Base-by-base conservation (phyloP, 768 basidiomycete species). In the Pleurotus eryngii region DNA sequence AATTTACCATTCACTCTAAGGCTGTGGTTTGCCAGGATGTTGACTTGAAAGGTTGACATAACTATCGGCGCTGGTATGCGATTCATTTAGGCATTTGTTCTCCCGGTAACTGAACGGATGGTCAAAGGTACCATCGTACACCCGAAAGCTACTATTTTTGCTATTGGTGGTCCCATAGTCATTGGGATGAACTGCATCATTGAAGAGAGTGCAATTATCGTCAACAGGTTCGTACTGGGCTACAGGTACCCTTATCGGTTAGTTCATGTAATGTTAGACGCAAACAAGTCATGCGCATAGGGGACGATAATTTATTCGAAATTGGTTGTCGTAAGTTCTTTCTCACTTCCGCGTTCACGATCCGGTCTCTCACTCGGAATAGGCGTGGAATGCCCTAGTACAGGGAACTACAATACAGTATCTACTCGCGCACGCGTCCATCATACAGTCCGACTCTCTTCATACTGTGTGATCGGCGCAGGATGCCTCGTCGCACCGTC, bases 11-110 rank as follows among this genome's bases (percentile, higher is more conserved):
- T 46, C 92, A 96, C 62, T 90, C 94, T 2, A 92, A 87, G 67
- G 90, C 93, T 5, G 81, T 96, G 48, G 89, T 98, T 26, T 93
- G 92, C 68, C 90, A 93, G 67, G 95, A 97, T 74, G 91, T 92
- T 27, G 95, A 98, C 60, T 79, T 98, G 63, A 92, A 92, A 68
- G 96, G 97, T 50, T 50, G 90, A 95, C 65, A 90, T 96, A 55
- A 95, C 94, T 17, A 89, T 99, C 57, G 95, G 94, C 24, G 79
- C 90, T 67, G 90, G 92, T 85, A 50, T 27, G 57, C n/a, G 22
- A 45, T 49, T n/a, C 30, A 15, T 46, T n/a, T 27, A 3, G 17
- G 18, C 4, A 62, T 58, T 20, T 4, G 12, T 46, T 22, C 4
- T 51, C 30, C 12, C 1, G 35, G 8, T 46, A 18, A 38, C 39